Evolutionary conservation across 2,329 filamentous ascomycete genomes (phyloP).

Genomic region (Lasiodiplodia hormozganensis): DNA sequence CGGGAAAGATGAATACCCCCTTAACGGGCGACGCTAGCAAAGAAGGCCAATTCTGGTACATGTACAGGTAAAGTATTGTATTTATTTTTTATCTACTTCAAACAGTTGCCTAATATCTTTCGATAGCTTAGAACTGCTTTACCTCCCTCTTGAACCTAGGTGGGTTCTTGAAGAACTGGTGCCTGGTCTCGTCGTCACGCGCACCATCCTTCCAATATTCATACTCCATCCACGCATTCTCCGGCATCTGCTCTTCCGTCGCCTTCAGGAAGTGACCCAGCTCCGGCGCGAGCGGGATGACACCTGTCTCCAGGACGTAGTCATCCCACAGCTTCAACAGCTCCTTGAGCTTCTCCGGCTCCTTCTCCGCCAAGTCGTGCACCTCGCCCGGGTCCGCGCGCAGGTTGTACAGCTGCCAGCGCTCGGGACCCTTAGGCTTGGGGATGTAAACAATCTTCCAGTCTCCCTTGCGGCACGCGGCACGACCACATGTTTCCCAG

Average conservation of each 20-base stretch:
- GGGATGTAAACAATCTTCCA: conserved; percentile 67
- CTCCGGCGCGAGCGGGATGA: conserved; percentile 65
- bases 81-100: not conserved
- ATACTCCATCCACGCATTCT: conserved; percentile 71
- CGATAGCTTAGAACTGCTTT: conserved; percentile 26
- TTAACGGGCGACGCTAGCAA: too few relatives aligned
- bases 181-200: conserved; percentile 43
- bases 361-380: conserved; percentile 50
- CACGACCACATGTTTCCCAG: conserved; percentile 63
- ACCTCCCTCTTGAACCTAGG: conserved; percentile 40
- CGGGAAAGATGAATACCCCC: too few relatives aligned
- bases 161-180: conserved; percentile 42
- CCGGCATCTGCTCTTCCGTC: conserved; percentile 69
- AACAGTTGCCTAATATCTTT: not conserved
- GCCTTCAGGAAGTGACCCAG: conserved; percentile 65
- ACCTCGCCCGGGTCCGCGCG: conserved; percentile 60
- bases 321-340: conserved; percentile 63
- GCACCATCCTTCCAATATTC: conserved; percentile 67
- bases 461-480: conserved; percentile 62
- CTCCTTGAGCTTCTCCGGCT: conserved; percentile 53
- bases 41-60: too few relatives aligned
- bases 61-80: not conserved
- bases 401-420: conserved; percentile 66
- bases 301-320: conserved; percentile 65
- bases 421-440: conserved; percentile 61